phyloP scores from a whole-genome alignment of 2,329 filamentous ascomycete species.

The Nigrospora sphaerica region DNA sequence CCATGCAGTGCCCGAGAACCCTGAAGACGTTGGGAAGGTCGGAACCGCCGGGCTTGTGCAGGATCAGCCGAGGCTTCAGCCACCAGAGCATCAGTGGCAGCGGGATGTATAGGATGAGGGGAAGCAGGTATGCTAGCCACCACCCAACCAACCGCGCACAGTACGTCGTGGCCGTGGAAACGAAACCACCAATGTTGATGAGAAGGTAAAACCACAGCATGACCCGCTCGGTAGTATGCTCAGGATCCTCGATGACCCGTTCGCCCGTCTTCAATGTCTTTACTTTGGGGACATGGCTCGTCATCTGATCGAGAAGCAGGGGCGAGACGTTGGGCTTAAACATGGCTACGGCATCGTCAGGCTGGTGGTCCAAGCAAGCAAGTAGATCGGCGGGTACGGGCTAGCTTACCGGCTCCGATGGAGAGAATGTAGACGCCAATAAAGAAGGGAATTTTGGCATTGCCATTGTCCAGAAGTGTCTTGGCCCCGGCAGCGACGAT shows the following conservation, averaged over 20 bases:
- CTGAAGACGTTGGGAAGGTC: slow-evolving; percentile 36
- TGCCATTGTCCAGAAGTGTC: slow-evolving; percentile 33
- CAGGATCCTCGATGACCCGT: slow-evolving; percentile 62
- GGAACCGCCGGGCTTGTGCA: slow-evolving; percentile 36
- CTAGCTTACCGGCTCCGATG: slow-evolving; percentile 54
- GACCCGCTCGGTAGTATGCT: slow-evolving; percentile 56
- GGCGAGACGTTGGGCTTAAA: slow-evolving; percentile 72
- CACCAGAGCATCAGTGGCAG: slow-evolving; percentile 33
- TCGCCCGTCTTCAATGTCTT: slow-evolving; percentile 47
- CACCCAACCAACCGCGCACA: slow-evolving; percentile 43
- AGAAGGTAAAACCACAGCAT: slow-evolving; percentile 58
- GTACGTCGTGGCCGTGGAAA: slow-evolving; percentile 43
- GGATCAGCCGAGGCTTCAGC: slow-evolving; percentile 32
- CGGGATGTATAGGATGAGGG: slow-evolving; percentile 35
- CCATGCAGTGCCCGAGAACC: slow-evolving; percentile 28
- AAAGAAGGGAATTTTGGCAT: slow-evolving; percentile 36
- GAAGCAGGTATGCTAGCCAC: slow-evolving; percentile 39
- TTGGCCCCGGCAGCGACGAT: slow-evolving; percentile 53
- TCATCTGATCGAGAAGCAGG: slow-evolving; percentile 61
- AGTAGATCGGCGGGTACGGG: neutral
- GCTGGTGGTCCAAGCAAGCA: neutral
- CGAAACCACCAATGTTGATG: slow-evolving; percentile 47
- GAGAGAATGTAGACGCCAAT: slow-evolving; percentile 43
- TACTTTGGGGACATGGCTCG: slow-evolving; percentile 45
- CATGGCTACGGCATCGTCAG: slow-evolving; percentile 20